Conservation (phyloP, 2,329 filamentous ascomycete species). For the Blastomyces silverae region DNA sequence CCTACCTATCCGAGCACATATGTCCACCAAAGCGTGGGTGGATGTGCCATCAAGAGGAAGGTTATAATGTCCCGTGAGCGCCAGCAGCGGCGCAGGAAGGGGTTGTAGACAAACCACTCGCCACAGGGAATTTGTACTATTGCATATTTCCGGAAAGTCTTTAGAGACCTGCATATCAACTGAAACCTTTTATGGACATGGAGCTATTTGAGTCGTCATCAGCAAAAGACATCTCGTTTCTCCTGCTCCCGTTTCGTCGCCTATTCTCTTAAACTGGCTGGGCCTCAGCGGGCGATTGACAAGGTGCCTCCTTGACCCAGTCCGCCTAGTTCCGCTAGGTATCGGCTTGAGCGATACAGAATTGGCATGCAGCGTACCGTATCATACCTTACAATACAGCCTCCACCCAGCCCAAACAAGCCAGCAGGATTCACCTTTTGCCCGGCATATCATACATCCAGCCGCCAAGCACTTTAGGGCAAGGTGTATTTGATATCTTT, state of each 20-base stretch:
- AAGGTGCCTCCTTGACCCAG: conserved; percentile 5
- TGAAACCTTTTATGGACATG: conserved; percentile 11
- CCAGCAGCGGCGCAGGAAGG: background rate
- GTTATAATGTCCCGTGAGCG: background rate
- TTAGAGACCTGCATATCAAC: conserved; percentile 9
- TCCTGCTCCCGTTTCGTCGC: background rate
- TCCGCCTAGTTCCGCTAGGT: background rate
- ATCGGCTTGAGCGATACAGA: conserved; percentile 9
- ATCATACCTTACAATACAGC: conserved; percentile 11
- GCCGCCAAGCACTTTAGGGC: conserved; percentile 2
- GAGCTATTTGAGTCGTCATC: conserved; percentile 9
- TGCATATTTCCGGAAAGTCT: background rate
- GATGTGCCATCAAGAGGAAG: background rate
- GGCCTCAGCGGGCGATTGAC: background rate
- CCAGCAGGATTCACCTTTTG: background rate
- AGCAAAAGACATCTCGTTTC: background rate
- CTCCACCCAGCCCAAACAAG: background rate
- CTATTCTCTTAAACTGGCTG: background rate
- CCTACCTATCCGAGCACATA: conserved; percentile 5
- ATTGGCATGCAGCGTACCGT: conserved; percentile 4
- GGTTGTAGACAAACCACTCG: conserved; percentile 1
- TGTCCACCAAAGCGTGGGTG: background rate
- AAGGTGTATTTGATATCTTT: background rate
- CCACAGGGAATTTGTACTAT: conserved; percentile 2
- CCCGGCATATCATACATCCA: background rate